Conservation (phyloP, 306 rosid genomes). For the Dicorynia guianensis region DNA sequence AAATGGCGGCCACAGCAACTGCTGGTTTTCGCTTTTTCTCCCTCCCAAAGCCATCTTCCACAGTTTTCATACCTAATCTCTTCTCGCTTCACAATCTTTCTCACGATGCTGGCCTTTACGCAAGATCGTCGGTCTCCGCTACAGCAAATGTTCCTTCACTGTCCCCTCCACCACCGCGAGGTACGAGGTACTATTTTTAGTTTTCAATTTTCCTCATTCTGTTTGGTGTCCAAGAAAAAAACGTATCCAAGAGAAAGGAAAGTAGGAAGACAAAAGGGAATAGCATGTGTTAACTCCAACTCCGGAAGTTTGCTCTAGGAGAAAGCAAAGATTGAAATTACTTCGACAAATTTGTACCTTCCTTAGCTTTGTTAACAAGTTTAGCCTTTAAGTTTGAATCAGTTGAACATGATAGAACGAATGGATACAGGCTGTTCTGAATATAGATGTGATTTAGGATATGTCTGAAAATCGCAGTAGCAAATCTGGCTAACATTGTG, state of each 20-base stretch:
- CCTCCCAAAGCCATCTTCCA: conserved; percentile 18
- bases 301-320: too few relatives aligned
- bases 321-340: too few relatives aligned
- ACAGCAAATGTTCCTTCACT: conserved; percentile 64
- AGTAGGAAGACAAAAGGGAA: too few relatives aligned
- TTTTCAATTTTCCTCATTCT: conserved; percentile 9
- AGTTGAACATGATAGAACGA: too few relatives aligned
- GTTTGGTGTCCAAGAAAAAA: conserved; percentile 1
- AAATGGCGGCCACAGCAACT: not conserved
- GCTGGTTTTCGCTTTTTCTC: conserved; percentile 37
- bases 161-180: conserved; percentile 56
- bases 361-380: too few relatives aligned
- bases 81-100: conserved; percentile 7
- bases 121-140: conserved; percentile 29
- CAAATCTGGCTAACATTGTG: not conserved
- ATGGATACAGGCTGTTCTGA: too few relatives aligned
- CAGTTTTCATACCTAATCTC: conserved; percentile 36
- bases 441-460: too few relatives aligned
- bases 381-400: too few relatives aligned
- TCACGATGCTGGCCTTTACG: not conserved
- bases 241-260: not conserved
- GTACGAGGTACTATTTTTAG: conserved; percentile 66
- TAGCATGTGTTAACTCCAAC: too few relatives aligned
- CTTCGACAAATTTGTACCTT: too few relatives aligned
- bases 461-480: too few relatives aligned